These are phyloP conservation scores for Clitopilus hobsonii DNA, from an alignment of 768 basidiomycete species.

Conservation along the genomic window DNA sequence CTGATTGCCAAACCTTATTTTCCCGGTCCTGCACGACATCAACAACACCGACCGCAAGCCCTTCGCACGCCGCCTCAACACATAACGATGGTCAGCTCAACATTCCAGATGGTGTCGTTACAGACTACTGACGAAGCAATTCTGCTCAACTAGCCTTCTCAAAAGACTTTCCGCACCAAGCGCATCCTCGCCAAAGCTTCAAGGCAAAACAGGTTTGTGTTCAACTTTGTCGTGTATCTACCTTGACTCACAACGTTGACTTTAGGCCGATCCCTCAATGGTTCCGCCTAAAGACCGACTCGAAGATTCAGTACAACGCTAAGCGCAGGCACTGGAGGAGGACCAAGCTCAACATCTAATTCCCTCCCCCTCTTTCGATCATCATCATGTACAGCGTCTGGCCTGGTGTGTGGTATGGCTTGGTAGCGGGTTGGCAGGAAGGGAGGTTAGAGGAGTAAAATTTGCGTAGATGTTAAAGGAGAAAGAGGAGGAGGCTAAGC, in stretches of 20 bases:
- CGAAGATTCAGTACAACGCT: constrained; percentile 94
- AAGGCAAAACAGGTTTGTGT: constrained; percentile 87
- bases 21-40: constrained; percentile 19
- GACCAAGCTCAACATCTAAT: constrained; percentile 96
- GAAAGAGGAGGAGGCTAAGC: background rate
- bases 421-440: background rate
- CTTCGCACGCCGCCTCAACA: background rate
- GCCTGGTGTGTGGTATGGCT: background rate
- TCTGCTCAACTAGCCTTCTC: constrained; percentile 70
- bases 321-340: constrained; percentile 99
- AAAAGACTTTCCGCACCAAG: constrained; percentile 98
- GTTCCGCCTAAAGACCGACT: constrained; percentile 97
- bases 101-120: background rate
- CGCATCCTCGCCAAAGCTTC: constrained; percentile 93
- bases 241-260: background rate
- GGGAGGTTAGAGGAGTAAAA: background rate
- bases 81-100: background rate
- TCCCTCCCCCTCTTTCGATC: background rate
- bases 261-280: constrained; percentile 94
- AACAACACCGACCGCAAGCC: constrained; percentile 27
- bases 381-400: background rate
- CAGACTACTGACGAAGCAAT: background rate
- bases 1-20: constrained; percentile 26
- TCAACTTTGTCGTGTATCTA: background rate
- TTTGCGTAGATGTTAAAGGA: background rate